phyloP scores from a whole-genome alignment of 306 rosid species.

The Canavalia ensiformis region DNA sequence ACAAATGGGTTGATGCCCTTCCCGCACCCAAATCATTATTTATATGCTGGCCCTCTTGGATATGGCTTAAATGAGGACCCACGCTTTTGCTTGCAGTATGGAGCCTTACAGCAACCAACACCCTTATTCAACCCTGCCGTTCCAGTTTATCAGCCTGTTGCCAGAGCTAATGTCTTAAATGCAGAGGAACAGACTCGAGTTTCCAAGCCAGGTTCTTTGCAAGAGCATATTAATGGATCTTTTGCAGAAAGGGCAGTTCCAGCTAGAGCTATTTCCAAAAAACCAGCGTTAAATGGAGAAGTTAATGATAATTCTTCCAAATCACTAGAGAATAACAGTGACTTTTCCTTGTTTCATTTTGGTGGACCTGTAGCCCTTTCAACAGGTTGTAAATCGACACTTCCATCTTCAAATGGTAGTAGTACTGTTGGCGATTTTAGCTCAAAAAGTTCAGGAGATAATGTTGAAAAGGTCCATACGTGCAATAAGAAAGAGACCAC shows the following conservation, averaged over 20 bases:
- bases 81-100: conserved; percentile 83
- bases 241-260: conserved; percentile 55
- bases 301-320: conserved; percentile 59
- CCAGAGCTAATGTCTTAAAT: conserved; percentile 58
- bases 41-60: conserved; percentile 83
- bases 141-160: conserved; percentile 79
- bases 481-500: conserved; percentile 73
- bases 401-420: conserved; percentile 59
- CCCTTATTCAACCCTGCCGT: conserved; percentile 71
- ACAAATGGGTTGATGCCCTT: conserved; percentile 75
- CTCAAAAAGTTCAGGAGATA: conserved; percentile 57
- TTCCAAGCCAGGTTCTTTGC: conserved; percentile 58
- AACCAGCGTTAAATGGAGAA: conserved; percentile 54
- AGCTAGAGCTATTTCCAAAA: conserved; percentile 55
- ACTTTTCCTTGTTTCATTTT: conserved; percentile 92
- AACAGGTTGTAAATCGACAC: conserved; percentile 56
- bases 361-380: conserved; percentile 93
- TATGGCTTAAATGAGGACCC: conserved; percentile 82
- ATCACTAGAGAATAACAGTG: conserved; percentile 51
- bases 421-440: conserved; percentile 56
- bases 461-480: conserved; percentile 57
- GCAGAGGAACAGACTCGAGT: conserved; percentile 58
- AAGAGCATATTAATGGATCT: conserved; percentile 59
- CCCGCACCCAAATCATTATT: conserved; percentile 73
- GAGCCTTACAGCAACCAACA: conserved; percentile 77